These are phyloP conservation scores for Corinectria fuckeliana DNA, from an alignment of 2,329 filamentous ascomycete genomes.

Conservation along the genomic window DNA sequence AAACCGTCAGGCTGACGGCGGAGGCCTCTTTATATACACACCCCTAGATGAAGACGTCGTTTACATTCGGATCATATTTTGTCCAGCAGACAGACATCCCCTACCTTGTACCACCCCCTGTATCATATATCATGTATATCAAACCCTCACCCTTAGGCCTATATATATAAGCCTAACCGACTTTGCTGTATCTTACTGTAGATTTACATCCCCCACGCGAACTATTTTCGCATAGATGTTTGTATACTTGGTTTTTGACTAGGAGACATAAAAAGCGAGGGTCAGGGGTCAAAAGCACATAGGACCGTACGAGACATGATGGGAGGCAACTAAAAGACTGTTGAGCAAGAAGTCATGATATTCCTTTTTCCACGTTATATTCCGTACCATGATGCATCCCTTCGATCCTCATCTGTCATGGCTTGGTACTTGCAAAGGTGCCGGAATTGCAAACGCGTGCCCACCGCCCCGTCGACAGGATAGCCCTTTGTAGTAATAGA, in stretches of 20 bases:
- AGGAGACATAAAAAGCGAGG: too few relatives aligned
- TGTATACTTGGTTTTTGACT: too few relatives aligned
- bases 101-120: slow-evolving; percentile 1
- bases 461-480: background rate
- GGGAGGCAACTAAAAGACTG: too few relatives aligned
- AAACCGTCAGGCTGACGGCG: background rate
- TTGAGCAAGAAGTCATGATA: background rate
- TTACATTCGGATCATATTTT: background rate
- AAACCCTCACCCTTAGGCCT: background rate
- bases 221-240: slow-evolving; percentile 2
- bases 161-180: background rate
- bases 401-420: background rate
- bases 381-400: background rate
- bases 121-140: slow-evolving; percentile 21
- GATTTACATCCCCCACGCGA: slow-evolving; percentile 6
- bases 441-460: too few relatives aligned
- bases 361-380: slow-evolving; percentile 3
- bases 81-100: background rate
- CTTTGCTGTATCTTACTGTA: slow-evolving; percentile 1
- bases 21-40: background rate
- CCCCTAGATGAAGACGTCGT: background rate
- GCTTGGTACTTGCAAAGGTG: background rate
- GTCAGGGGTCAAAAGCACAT: background rate
- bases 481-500: background rate
- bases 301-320: background rate